phyloP scores from a whole-genome alignment of 306 rosid genomes.

The Hippophae gyantsensis region DNA sequence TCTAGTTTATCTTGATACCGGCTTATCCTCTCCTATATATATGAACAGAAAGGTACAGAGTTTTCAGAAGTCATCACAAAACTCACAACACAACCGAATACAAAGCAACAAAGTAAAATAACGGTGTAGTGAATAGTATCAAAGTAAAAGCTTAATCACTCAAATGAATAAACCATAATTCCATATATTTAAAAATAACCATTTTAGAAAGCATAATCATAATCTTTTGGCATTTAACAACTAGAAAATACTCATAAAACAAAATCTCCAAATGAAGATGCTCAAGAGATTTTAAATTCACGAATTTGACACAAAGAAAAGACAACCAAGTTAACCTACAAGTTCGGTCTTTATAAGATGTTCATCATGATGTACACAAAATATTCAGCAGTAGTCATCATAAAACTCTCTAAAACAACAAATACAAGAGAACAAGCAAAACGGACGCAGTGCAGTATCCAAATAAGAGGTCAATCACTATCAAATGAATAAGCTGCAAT shows the following conservation, averaged over 20 bases:
- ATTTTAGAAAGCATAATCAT: too few relatives aligned
- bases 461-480: too few relatives aligned
- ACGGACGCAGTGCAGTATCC: too few relatives aligned
- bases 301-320: too few relatives aligned
- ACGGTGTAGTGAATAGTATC: neutral
- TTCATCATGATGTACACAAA: too few relatives aligned
- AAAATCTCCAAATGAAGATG: neutral
- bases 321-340: too few relatives aligned
- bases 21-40: slow-evolving; percentile 59
- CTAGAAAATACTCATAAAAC: neutral
- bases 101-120: neutral
- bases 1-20: slow-evolving; percentile 59
- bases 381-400: too few relatives aligned
- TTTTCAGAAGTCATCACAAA: slow-evolving; percentile 13
- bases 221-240: neutral
- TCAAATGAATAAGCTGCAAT: too few relatives aligned
- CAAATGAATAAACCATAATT: slow-evolving; percentile 6
- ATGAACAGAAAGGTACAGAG: neutral
- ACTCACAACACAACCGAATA: neutral
- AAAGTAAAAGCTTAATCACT: neutral
- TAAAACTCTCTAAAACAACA: too few relatives aligned
- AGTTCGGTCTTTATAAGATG: too few relatives aligned
- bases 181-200: neutral
- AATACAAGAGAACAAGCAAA: too few relatives aligned
- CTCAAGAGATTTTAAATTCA: too few relatives aligned